Evolutionary conservation across 129 eudicot species (phyloP), one percentile per base, ranked within the genome.

Genomic region (Pittosporum tobira): DNA sequence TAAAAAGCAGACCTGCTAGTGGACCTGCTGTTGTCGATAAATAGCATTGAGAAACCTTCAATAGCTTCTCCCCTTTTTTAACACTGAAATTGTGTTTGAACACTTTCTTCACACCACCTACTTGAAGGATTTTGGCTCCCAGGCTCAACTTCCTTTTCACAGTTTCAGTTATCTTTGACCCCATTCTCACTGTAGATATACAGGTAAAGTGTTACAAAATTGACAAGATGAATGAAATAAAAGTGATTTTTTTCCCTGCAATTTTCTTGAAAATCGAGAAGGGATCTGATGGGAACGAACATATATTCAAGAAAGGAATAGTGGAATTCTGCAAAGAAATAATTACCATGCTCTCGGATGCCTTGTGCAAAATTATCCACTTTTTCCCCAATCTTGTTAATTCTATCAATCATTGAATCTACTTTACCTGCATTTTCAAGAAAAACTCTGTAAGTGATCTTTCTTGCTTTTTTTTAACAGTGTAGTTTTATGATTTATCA

Each of bases 21-120:
- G 45, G 61, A 56, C 61, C 45, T 8, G 45, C 45, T 56, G 61
- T 26, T 12, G 61, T 74, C 19, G 70, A 74, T 49, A 74, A 48
- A 36, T 68, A 74, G 71, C 74, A 74, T 19, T 74, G 61, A 31
- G 44, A 56, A 31, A 56, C 44, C 38, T 56, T 56, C 61, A 56
- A 1, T 56, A 56, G 45, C 61, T 56, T 56, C 61, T 56, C 61
- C 28, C 61, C 61, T 56, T 56, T 27, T 22, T 56, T 56, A 16
- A 31, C 61, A 56, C 61, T 56, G 20, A 56, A 56, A 31, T 56
- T 56, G 30, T 23, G 45, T 31, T 31, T 31, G 25, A 56, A 56
- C 44, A 56, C 61, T 56, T 56, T 56, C 61, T 56, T 56, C 61
- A 56, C 44, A 29, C 61, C 61, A 31, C 61, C 61, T 30, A 31